Evolutionary conservation across 2,329 filamentous ascomycete genomes (phyloP).

Genomic region (Fusarium citri): DNA sequence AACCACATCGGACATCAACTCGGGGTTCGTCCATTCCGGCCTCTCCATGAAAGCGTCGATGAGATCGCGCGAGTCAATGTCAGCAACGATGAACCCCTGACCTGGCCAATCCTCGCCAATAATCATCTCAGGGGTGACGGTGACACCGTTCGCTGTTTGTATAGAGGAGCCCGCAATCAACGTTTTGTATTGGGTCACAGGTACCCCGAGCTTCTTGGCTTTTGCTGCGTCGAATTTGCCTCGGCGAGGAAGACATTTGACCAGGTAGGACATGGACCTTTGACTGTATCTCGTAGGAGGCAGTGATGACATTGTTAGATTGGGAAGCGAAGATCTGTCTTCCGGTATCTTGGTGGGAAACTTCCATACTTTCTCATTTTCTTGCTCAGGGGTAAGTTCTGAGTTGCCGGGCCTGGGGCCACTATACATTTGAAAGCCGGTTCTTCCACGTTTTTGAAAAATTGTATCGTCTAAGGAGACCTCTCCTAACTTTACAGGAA

Average conservation of each 20-base stretch:
- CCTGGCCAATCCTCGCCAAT: conserved; percentile 75
- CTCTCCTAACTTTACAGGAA: conserved; percentile 44
- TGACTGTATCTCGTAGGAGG: conserved; percentile 75
- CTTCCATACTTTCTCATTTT: conserved; percentile 46
- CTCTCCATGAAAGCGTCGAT: conserved; percentile 76
- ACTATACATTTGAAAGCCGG: conserved; percentile 74
- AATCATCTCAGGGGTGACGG: conserved; percentile 88
- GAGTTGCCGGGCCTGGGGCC: conserved; percentile 62
- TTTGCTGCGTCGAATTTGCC: conserved; percentile 80
- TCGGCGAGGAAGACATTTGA: conserved; percentile 79
- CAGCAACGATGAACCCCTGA: conserved; percentile 81
- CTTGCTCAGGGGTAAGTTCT: conserved; percentile 22
- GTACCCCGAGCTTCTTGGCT: conserved; percentile 74
- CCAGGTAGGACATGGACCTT: conserved; percentile 85
- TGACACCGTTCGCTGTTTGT: conserved; percentile 70
- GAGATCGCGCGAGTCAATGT: conserved; percentile 78
- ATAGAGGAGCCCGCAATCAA: conserved; percentile 75
- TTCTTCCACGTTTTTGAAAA: conserved; percentile 71
- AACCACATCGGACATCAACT: conserved; percentile 74
- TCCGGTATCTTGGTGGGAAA: conserved; percentile 36
- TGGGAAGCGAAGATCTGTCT: conserved; percentile 10
- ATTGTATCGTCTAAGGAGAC: conserved; percentile 47
- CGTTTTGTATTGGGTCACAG: conserved; percentile 64
- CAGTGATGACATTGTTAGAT: conserved; percentile 57
- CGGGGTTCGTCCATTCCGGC: conserved; percentile 75